Evolutionary conservation across 306 rosid species (phyloP).

Genomic region (Albizia julibrissin): DNA sequence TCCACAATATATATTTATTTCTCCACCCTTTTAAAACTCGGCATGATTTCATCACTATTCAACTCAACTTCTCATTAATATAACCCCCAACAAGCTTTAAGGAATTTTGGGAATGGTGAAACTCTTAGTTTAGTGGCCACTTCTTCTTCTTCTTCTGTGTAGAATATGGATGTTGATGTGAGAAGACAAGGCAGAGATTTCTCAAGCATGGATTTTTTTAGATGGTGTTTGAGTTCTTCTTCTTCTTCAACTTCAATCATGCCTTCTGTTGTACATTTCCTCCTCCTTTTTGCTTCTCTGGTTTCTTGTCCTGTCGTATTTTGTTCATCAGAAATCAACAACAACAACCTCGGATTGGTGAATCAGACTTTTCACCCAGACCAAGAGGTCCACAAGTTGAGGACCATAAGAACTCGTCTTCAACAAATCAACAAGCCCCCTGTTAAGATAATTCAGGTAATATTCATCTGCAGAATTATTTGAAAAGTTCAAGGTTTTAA

Average conservation of each 20-base stretch:
- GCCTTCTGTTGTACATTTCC: slow-evolving; percentile 53
- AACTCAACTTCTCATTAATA: background rate
- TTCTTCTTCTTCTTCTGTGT: background rate
- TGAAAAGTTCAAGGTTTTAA: background rate
- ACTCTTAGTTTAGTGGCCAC: slow-evolving; percentile 45
- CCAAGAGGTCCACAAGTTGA: slow-evolving; percentile 56
- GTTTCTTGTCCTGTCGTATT: slow-evolving; percentile 49
- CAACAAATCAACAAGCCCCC: slow-evolving; percentile 76
- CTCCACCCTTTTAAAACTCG: slow-evolving; percentile 15
- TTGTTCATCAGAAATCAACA: slow-evolving; percentile 37
- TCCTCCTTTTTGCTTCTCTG: slow-evolving; percentile 56
- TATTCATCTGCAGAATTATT: background rate
- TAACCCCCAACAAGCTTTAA: slow-evolving; percentile 34
- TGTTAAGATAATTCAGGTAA: slow-evolving; percentile 78
- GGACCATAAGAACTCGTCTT: slow-evolving; percentile 58
- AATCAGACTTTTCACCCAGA: slow-evolving; percentile 64
- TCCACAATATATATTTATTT: background rate
- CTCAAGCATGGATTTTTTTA: slow-evolving; percentile 73
- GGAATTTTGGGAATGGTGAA: slow-evolving; percentile 62
- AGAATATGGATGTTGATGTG: slow-evolving; percentile 11
- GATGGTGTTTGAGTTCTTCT: slow-evolving; percentile 49
- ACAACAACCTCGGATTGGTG: slow-evolving; percentile 25
- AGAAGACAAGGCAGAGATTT: slow-evolving; percentile 40
- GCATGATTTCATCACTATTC: slow-evolving; percentile 72
- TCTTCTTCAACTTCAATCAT: slow-evolving; percentile 38